Evolutionary conservation across 306 rosid genomes (phyloP), one percentile per base, ranked within the genome.

Genomic region (Glycine soja): DNA sequence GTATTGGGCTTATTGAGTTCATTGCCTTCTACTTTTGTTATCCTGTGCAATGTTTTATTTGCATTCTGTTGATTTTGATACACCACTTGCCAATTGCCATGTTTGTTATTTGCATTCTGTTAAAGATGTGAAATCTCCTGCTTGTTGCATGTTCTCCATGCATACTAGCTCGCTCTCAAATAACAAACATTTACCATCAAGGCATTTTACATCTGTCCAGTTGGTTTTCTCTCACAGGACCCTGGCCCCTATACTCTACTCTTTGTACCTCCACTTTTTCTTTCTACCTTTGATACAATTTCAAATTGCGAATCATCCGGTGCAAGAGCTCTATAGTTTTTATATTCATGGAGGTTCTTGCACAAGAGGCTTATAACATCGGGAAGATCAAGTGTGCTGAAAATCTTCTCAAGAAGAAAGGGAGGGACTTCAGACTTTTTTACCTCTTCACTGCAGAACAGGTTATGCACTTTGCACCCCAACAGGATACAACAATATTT

Each of bases 41-140:
- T 56, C 12, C 30, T 36, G 70, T 77, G 54, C 48, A 73, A 86
- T 92, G 83, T 92, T 72, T 79, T 85, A 91, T 71, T 32, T 90
- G 70, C 90, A 89, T 64, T 80, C 84, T 73, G 73, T 86, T 71
- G 95, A 90, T 81, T 85, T 87, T 76, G 87, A 88, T 24, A 24
- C 2, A 24, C 30, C 30, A 24, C 30, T 24, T 24, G 30, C 30
- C 30, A 24, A 24, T 24, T 77, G 54, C 48, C 70, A 86, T 92
- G 83, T 92, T 72, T 79, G 30, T 24, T 83, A 91, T 71, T 32
- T 90, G 70, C 90, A 89, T 64, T 80, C 84, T 73, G 73, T 38
- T 38, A 5, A 38, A 38, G 43, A 38, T 5, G 43, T 38, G 43
- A 4, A 38, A 24, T 24, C 43, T 38, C 1, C 43, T 38, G 43